Percentiles rank a stretch among this genome's conserved stretches.
These are phyloP conservation scores for Juglanconis oblonga DNA, from an alignment of 2,329 filamentous ascomycete genomes.

Conservation along the genomic window DNA sequence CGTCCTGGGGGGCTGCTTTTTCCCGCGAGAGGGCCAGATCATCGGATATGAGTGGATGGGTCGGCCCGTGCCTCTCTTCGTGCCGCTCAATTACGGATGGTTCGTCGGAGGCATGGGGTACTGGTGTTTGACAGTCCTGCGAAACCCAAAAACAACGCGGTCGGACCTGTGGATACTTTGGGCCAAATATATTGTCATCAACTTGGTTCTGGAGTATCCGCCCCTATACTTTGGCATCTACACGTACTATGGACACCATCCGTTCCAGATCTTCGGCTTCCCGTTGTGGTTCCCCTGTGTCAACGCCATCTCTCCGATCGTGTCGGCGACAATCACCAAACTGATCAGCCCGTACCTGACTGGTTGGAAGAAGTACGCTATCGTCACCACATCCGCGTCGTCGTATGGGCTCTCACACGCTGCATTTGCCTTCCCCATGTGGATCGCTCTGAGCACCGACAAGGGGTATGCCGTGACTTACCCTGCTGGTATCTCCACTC, in stretches of 20 bases:
- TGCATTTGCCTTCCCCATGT: not conserved
- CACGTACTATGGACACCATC: not conserved
- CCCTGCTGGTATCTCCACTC: not conserved
- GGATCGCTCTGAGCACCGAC: not conserved
- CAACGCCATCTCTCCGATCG: not conserved
- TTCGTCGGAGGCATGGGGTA: conserved; percentile 1
- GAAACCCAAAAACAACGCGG: not conserved
- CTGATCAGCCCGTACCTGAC: not conserved
- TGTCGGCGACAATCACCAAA: not conserved
- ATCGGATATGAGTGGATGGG: not conserved
- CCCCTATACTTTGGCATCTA: not conserved
- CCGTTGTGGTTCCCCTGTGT: not conserved
- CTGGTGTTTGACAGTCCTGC: not conserved
- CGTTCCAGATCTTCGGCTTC: not conserved
- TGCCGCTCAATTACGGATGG: not conserved
- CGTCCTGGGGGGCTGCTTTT: not conserved
- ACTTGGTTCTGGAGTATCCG: not conserved
- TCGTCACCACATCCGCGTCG: not conserved
- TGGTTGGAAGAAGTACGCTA: not conserved
- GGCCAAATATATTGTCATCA: not conserved
- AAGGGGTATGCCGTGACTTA: not conserved
- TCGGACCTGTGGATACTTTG: not conserved
- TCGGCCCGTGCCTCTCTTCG: not conserved
- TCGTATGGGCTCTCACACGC: not conserved
- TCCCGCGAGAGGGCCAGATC: not conserved